Evolutionary conservation across 2,329 filamentous ascomycete genomes (phyloP).

Genomic region (Trichoderma pleuroti): DNA sequence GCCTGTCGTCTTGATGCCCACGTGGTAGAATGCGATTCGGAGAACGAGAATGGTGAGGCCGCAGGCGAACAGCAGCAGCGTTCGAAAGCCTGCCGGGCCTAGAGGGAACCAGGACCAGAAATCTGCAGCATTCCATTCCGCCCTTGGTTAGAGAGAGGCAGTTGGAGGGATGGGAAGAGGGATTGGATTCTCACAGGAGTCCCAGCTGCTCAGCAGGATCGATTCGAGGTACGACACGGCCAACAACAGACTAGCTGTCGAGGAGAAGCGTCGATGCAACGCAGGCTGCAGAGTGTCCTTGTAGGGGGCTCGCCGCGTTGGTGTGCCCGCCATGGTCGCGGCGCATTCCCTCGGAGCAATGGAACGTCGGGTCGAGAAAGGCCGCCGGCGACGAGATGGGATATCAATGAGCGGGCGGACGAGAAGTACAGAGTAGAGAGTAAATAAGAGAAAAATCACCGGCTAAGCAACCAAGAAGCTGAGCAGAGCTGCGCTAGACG

Average conservation of each 20-base stretch:
- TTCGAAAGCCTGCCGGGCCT: constrained; percentile 69
- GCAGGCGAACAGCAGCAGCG: constrained; percentile 71
- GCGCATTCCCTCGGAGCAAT: constrained; percentile 38
- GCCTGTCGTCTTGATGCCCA: constrained; percentile 66
- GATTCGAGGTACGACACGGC: constrained; percentile 70
- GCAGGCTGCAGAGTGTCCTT: constrained; percentile 89
- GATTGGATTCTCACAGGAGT: constrained; percentile 55
- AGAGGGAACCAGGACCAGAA: constrained; percentile 87
- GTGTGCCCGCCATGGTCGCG: constrained; percentile 49
- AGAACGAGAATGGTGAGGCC: constrained; percentile 77
- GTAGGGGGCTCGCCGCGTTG: constrained; percentile 62
- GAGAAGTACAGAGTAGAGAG: constrained; percentile 16
- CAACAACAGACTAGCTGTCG: constrained; percentile 67
- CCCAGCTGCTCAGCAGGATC: constrained; percentile 65
- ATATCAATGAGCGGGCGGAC: background rate
- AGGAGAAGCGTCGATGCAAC: constrained; percentile 80
- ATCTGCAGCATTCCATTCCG: constrained; percentile 42
- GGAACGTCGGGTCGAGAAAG: background rate
- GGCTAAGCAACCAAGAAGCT: constrained; percentile 28
- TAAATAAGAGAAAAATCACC: constrained; percentile 37
- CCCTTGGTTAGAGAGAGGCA: constrained; percentile 18
- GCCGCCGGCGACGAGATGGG: background rate
- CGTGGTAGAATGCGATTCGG: constrained; percentile 78
- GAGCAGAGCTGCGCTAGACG: constrained; percentile 19
- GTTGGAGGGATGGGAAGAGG: background rate